Evolutionary conservation across 1,139 yeast genomes (phyloP), one percentile per base, ranked within the genome.

Genomic region (Geotrichum reessii): DNA sequence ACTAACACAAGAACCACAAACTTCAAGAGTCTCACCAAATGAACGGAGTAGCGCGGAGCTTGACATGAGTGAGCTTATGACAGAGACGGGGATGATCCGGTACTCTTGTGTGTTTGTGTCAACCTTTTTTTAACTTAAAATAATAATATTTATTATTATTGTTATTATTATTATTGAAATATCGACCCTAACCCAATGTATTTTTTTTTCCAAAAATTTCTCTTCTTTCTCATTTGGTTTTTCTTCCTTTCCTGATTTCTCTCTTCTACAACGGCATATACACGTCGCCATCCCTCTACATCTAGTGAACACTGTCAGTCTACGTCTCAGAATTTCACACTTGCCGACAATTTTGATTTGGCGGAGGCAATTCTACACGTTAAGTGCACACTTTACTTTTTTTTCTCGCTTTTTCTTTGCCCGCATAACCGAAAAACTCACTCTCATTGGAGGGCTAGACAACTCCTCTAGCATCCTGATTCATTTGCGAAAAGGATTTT

Each of bases 341-440:
- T n/a, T 17, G 21, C 19, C 7, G 19, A 9, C 44, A 37, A 2
- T 37, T 11, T 8, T 14, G n/a, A 37, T 14, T 25, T 14, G 19
- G 44, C 44, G n/a, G 44, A 37, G 17, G 19, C 44, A 37, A 17
- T n/a, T 25, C 7, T 17, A 37, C 6, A n/a, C 3, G n/a, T 37
- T 37, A 3, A 19, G 48, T 46, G 48, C 9, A 25, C 17, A 3
- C 31, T 24, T 22, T 47, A 22, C 25, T 25, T 22, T 47, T 47
- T 47, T 47, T 47, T 47, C 3, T 17, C 25, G 4, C 25, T 12
- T 47, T 24, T 25, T 22, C 50, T n/a, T 9, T 19, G 50, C 27
- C 28, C 14, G 78, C 47, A 80, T 75, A 58, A 92, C 77, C 17
- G 81, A 80, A 71, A 92, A 91, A 58, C n/a, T 85, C 87, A 28